These are phyloP conservation scores for Apiospora pterosperma DNA, from an alignment of 2,329 filamentous ascomycete species.

Conservation along the genomic window DNA sequence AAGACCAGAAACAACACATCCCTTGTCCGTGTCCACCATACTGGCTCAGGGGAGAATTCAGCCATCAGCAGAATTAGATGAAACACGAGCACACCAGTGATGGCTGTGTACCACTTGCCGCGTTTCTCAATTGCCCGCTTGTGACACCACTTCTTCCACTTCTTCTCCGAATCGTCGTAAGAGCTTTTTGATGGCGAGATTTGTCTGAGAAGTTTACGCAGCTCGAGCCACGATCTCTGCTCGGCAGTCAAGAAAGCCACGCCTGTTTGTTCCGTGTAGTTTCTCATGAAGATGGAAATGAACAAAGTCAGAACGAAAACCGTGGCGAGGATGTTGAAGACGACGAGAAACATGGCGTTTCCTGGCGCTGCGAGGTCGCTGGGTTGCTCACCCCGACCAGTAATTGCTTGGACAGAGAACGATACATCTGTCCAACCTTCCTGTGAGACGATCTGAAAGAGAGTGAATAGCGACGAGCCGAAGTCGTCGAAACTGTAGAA, in stretches of 20 bases:
- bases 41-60: constrained; percentile 77
- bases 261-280: constrained; percentile 97
- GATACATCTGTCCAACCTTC: constrained; percentile 98
- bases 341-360: constrained; percentile 90
- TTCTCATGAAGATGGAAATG: constrained; percentile 99
- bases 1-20: constrained; percentile 78
- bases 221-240: constrained; percentile 93
- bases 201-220: constrained; percentile 86
- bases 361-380: constrained; percentile 65
- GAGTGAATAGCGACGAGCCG: constrained; percentile 86
- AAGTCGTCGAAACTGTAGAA: constrained; percentile 96
- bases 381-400: constrained; percentile 72
- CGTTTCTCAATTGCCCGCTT: constrained; percentile 91
- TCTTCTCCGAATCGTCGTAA: constrained; percentile 69
- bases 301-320: constrained; percentile 97
- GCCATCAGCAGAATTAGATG: constrained; percentile 81
- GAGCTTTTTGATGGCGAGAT: constrained; percentile 94
- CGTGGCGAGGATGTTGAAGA: constrained; percentile 93
- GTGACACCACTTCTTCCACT: constrained; percentile 92
- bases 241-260: constrained; percentile 95
- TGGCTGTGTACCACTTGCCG: constrained; percentile 82
- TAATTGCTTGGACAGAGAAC: constrained; percentile 78
- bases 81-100: constrained; percentile 75
- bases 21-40: constrained; percentile 66
- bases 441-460: constrained; percentile 98